Evolutionary conservation across 225 moss, liverwort and hornwort species (phyloP), one percentile per base, ranked within the genome.

Genomic region (Marchantia paleacea): DNA sequence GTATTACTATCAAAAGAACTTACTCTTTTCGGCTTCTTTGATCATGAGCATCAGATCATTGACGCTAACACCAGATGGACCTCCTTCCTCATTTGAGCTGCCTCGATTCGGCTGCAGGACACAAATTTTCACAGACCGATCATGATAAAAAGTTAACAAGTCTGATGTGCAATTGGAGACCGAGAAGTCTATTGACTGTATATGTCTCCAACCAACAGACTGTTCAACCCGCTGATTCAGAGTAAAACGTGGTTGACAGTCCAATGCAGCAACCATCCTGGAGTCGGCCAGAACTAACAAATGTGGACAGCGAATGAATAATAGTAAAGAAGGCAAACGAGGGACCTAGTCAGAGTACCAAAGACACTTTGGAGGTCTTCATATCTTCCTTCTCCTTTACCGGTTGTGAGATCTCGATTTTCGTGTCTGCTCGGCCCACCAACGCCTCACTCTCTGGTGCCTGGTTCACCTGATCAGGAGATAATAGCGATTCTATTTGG

Each of bases 11-110:
- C 20, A 19, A 11, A 12, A 55, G 15, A 30, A 84, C 93, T 84
- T 84, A 96, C 96, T 92, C 79, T 85, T 87, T 90, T 97, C 94
- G 70, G 97, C 92, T 78, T 94, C 94, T 88, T 93, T 93, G 69
- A 93, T 92, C 92, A 94, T 90, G 61, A 91, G 82, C 92, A 97
- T 90, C 72, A 94, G 87, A 85, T 97, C 97, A 79, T 86, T 82
- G 64, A 92, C 83, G 79, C 82, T 88, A 4, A 87, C 84, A 68
- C 92, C 88, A 78, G 88, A 51, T 29, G 72, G 78, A 60, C 78
- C 83, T 54, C 80, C 87, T 39, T 80, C 81, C 60, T 73, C 66
- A 78, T 57, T 85, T 77, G 84, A 75, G 73, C 78, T 79, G 73
- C 78, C 69, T 80, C 87, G 83, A 60, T 75, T 88, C 85, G 84